phyloP scores from a whole-genome alignment of 176 grass and related monocot genomes.

The Juncus inflexus region DNA sequence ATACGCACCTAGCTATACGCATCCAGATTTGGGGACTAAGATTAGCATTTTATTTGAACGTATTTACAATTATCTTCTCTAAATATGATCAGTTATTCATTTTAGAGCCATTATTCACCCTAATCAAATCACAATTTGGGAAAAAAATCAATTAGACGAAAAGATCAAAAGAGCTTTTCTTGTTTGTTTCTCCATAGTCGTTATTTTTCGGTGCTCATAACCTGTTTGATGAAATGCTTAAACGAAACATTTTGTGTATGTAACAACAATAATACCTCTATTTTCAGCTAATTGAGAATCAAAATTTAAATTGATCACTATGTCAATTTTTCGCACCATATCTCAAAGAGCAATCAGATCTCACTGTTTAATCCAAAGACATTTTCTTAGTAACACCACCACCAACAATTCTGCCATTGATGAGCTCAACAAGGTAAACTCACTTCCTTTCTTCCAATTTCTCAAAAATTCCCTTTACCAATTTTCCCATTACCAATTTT shows the following conservation, averaged over 20 bases:
- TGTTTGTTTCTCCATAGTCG: not conserved
- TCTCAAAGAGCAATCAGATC: conserved; percentile 4
- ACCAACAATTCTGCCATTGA: conserved; percentile 18
- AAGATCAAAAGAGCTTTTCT: not conserved
- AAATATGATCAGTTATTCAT: too few relatives aligned
- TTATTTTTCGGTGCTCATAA: not conserved
- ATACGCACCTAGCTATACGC: too few relatives aligned
- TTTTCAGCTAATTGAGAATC: not conserved
- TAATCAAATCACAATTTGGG: too few relatives aligned
- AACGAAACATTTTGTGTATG: not conserved
- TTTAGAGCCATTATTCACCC: too few relatives aligned
- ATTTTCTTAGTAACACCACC: not conserved
- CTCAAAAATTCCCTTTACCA: not conserved
- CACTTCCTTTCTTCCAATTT: not conserved
- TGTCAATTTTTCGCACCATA: conserved; percentile 23
- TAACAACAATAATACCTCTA: not conserved
- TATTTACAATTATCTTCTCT: too few relatives aligned
- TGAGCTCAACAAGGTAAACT: conserved; percentile 28
- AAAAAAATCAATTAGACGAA: too few relatives aligned
- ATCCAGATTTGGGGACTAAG: too few relatives aligned
- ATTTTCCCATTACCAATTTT: not conserved
- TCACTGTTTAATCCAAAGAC: conserved; percentile 8
- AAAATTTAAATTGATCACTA: not conserved
- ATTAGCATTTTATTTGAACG: too few relatives aligned
- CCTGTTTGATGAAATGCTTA: conserved; percentile 13